These are phyloP conservation scores for Boletus rubescentipes DNA, from an alignment of 768 basidiomycete genomes.

Conservation along the genomic window DNA sequence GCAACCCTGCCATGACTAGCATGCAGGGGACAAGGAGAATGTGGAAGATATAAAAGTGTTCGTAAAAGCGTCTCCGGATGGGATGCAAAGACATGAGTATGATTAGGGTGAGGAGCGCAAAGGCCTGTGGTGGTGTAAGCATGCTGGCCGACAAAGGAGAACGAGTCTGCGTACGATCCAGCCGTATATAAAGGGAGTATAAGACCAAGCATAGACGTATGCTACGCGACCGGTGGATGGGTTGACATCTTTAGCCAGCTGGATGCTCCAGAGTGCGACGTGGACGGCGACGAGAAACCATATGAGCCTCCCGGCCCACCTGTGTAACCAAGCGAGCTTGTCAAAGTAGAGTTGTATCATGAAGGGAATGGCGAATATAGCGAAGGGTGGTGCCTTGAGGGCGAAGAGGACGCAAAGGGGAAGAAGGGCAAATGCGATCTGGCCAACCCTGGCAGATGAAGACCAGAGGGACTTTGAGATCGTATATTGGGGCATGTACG, in stretches of 20 bases:
- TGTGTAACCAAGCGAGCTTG: constrained; percentile 70
- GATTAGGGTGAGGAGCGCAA: constrained; percentile 51
- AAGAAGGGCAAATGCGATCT: constrained; percentile 70
- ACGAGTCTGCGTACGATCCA: constrained; percentile 44
- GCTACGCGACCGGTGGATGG: constrained; percentile 40
- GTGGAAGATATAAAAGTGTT: constrained; percentile 67
- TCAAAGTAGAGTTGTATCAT: constrained; percentile 70
- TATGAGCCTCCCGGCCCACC: constrained; percentile 67
- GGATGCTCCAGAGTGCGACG: constrained; percentile 66
- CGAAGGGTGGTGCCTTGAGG: constrained; percentile 70
- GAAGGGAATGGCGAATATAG: constrained; percentile 62
- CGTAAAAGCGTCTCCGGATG: constrained; percentile 54
- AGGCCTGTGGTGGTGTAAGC: constrained; percentile 44
- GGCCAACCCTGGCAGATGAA: constrained; percentile 60
- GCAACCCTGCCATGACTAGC: constrained; percentile 58
- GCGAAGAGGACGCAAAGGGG: constrained; percentile 71
- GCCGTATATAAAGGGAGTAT: constrained; percentile 61
- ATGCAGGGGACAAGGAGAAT: constrained; percentile 62
- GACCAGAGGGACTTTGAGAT: constrained; percentile 74
- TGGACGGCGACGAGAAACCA: constrained; percentile 64
- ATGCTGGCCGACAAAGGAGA: constrained; percentile 1
- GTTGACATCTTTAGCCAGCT: constrained; percentile 54
- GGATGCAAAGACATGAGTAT: constrained; percentile 50
- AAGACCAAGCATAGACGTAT: constrained; percentile 54
- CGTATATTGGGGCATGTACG: constrained; percentile 51